Evolutionary conservation across 129 eudicot species (phyloP).

Genomic region (Silybum marianum): DNA sequence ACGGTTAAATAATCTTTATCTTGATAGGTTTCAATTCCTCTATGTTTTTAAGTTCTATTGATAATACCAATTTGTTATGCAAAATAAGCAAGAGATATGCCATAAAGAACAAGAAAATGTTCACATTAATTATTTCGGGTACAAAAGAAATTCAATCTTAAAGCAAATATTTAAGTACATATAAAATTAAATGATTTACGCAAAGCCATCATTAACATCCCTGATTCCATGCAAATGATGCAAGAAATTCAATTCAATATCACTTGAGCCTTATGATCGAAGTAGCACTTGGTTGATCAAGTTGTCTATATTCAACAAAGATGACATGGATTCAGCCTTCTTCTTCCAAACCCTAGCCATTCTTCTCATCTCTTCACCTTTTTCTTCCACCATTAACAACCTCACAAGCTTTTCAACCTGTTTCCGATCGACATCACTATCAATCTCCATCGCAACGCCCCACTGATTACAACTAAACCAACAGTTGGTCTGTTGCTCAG

Average conservation of each 20-base stretch:
- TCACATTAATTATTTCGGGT: too few species aligned
- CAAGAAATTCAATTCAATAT: neutral
- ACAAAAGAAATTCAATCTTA: neutral
- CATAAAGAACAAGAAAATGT: too few species aligned
- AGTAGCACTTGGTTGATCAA: constrained; percentile 17
- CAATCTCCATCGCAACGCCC: constrained; percentile 33
- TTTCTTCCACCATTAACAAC: constrained; percentile 16
- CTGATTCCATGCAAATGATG: neutral
- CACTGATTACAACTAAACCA: constrained; percentile 21
- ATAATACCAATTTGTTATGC: too few species aligned
- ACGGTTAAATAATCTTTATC: too few species aligned
- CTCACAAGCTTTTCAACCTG: constrained; percentile 28
- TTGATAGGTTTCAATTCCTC: too few species aligned
- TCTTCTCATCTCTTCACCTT: constrained; percentile 28
- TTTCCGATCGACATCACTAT: constrained; percentile 10
- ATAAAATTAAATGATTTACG: neutral
- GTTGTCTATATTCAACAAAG: constrained; percentile 34
- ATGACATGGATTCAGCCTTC: constrained; percentile 22
- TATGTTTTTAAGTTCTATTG: too few species aligned
- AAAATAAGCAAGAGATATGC: too few species aligned
- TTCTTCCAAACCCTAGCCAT: constrained; percentile 23
- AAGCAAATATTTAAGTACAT: neutral
- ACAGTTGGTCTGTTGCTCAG: constrained; percentile 27
- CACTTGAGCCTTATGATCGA: neutral
- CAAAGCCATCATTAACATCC: neutral